Evolutionary conservation across 1,139 yeast genomes (phyloP).

Genomic region (Scheffersomyces quercinus): DNA sequence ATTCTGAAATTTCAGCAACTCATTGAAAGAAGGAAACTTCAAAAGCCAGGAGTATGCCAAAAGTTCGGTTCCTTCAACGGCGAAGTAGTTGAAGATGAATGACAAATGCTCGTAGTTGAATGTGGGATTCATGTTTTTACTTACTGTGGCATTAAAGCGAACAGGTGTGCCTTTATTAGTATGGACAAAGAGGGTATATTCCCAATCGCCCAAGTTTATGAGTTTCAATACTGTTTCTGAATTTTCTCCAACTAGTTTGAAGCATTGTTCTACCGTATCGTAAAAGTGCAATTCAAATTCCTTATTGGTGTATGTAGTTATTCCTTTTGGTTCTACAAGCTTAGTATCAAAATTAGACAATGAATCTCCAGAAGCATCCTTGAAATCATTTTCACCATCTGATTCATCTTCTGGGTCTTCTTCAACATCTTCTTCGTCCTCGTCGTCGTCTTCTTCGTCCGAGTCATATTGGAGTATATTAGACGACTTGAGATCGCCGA

Average conservation of each 20-base stretch:
- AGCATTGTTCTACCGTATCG: conserved; percentile 54
- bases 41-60: conserved; percentile 62
- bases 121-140: conserved; percentile 60
- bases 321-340: conserved; percentile 9
- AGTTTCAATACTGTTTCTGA: conserved; percentile 30
- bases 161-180: conserved; percentile 11
- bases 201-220: conserved; percentile 51
- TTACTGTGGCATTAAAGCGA: conserved; percentile 45
- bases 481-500: conserved; percentile 20
- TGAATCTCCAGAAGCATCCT: conserved; percentile 8
- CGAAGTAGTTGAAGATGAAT: conserved; percentile 64
- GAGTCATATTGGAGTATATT: conserved; percentile 1
- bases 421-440: conserved; percentile 7
- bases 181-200: conserved; percentile 51
- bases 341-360: conserved; percentile 2
- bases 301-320: conserved; percentile 12
- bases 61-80: conserved; percentile 21
- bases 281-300: conserved; percentile 47
- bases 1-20: conserved; percentile 52
- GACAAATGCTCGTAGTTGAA: conserved; percentile 59
- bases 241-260: conserved; percentile 24
- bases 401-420: conserved; percentile 6
- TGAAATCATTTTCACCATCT: conserved; percentile 1
- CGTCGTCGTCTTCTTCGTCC: conserved; percentile 13
- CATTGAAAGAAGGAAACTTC: conserved; percentile 45